Evolutionary conservation across 1,284 basidiomycete species (phyloP).

Genomic region (Clitocybe nebularis): DNA sequence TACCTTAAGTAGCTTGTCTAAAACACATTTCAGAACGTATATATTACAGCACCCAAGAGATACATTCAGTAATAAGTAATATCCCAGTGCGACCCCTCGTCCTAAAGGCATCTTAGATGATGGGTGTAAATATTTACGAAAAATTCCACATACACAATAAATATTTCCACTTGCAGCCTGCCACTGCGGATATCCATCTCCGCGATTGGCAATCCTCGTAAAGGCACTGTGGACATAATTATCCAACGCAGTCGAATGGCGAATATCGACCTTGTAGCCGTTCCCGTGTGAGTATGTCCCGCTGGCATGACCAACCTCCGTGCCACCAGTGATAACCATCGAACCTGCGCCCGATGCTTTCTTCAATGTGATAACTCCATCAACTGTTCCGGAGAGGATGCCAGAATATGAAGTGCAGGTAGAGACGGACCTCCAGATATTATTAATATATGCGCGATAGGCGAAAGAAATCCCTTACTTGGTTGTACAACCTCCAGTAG

Average conservation of each 20-base stretch:
- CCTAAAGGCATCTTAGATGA: conserved; percentile 14
- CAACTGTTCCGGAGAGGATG: conserved; percentile 23
- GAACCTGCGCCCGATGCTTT: conserved; percentile 17
- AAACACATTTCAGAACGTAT: background rate
- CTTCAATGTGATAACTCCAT: conserved; percentile 24
- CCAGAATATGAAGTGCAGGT: conserved; percentile 22
- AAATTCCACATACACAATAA: conserved; percentile 21
- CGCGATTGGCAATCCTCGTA: conserved; percentile 22
- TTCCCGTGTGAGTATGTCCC: conserved; percentile 24
- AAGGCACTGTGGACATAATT: conserved; percentile 22
- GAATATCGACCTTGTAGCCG: conserved; percentile 25
- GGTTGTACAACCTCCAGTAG: conserved; percentile 20
- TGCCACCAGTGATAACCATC: conserved; percentile 24
- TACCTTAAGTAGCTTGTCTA: background rate
- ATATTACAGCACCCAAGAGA: background rate
- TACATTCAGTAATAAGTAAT: conserved; percentile 20
- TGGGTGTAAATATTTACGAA: background rate
- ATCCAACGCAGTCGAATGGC: conserved; percentile 18
- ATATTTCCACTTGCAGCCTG: conserved; percentile 23
- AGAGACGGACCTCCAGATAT: conserved; percentile 10
- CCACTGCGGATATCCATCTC: conserved; percentile 25
- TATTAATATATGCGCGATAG: background rate
- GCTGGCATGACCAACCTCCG: conserved; percentile 22
- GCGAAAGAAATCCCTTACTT: conserved; percentile 7
- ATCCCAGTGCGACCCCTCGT: conserved; percentile 27